These are phyloP conservation scores for Cytospora mali DNA, from an alignment of 2,329 filamentous ascomycete genomes.

Conservation along the genomic window DNA sequence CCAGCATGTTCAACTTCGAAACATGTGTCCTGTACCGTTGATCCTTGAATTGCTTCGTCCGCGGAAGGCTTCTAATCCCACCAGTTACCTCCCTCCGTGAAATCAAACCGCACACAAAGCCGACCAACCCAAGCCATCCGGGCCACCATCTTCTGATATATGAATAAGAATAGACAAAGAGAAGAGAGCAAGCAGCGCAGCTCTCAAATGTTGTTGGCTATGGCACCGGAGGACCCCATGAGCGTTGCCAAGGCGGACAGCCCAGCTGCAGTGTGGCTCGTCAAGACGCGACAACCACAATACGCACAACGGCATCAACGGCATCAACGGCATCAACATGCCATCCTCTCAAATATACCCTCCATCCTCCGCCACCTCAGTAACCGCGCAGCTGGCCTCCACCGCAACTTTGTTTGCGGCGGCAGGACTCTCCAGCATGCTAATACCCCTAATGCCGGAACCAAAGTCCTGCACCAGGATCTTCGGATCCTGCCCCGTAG, in stretches of 20 bases:
- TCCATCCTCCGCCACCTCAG: conserved; percentile 10
- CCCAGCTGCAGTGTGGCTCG: neutral
- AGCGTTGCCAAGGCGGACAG: neutral
- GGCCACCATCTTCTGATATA: neutral
- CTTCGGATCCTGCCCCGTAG: conserved; percentile 90
- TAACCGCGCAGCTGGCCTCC: conserved; percentile 4
- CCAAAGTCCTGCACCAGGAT: conserved; percentile 95
- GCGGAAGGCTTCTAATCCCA: neutral
- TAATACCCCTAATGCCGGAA: conserved; percentile 58
- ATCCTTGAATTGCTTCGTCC: neutral
- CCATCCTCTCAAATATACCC: conserved; percentile 18
- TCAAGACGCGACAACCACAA: neutral
- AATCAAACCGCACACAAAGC: neutral
- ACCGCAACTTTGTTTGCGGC: conserved; percentile 18
- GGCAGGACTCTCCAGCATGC: conserved; percentile 55
- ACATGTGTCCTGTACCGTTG: neutral
- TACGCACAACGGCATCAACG: neutral
- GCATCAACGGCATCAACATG: too few relatives aligned
- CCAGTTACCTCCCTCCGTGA: neutral
- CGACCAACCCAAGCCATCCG: neutral
- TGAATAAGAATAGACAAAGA: neutral
- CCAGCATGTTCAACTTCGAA: neutral
- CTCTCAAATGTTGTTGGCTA: neutral
- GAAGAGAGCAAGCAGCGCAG: neutral
- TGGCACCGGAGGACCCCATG: neutral